These are phyloP conservation scores for Ogataea pilisensis DNA, from an alignment of 805 yeast species.

Conservation along the genomic window DNA sequence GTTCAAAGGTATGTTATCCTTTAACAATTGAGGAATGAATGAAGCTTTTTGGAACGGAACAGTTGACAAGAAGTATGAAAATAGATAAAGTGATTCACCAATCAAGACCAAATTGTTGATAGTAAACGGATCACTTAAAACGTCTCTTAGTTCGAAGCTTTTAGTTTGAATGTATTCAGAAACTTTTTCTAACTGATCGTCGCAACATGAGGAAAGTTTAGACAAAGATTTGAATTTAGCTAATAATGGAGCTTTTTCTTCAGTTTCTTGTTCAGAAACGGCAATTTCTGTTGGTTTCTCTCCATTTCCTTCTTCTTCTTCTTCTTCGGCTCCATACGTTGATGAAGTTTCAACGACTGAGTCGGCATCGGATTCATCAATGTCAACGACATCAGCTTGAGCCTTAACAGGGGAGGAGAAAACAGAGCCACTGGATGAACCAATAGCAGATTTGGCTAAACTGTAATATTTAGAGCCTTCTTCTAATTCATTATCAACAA, in stretches of 20 bases:
- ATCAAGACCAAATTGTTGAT: slow-evolving; percentile 24
- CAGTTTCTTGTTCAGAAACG: slow-evolving; percentile 3
- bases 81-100: slow-evolving; percentile 22
- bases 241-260: not conserved
- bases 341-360: slow-evolving; percentile 2
- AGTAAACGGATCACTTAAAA: slow-evolving; percentile 31
- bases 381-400: not conserved
- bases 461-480: slow-evolving; percentile 26
- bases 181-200: slow-evolving; percentile 12
- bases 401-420: slow-evolving; percentile 7
- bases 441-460: slow-evolving; percentile 15
- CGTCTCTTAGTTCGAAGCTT: slow-evolving; percentile 28
- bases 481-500: slow-evolving; percentile 21
- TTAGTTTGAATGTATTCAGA: slow-evolving; percentile 22
- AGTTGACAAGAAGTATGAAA: slow-evolving; percentile 12
- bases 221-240: not conserved
- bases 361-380: slow-evolving; percentile 12
- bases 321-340: slow-evolving; percentile 9
- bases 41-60: slow-evolving; percentile 15
- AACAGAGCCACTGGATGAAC: slow-evolving; percentile 5
- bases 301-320: slow-evolving; percentile 67
- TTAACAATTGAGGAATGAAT: slow-evolving; percentile 23
- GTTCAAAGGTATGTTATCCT: slow-evolving; percentile 22
- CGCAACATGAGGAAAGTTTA: slow-evolving; percentile 1
- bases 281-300: slow-evolving; percentile 6